Evolutionary conservation across 78 protist genomes (phyloP).

Genomic region (Isochrysis galbana): DNA sequence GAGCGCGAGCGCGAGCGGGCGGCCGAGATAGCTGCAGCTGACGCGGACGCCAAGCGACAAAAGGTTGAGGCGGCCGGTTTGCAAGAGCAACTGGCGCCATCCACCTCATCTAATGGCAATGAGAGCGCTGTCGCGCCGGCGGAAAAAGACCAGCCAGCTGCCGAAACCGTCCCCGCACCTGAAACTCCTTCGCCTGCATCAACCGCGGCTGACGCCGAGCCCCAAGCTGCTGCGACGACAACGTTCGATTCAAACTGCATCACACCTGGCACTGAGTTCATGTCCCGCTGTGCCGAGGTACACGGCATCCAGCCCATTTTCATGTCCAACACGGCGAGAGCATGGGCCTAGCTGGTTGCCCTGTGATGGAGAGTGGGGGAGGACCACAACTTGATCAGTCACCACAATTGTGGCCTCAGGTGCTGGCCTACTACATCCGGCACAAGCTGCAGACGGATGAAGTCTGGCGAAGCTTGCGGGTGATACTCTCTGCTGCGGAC

Average conservation of each 20-base stretch:
- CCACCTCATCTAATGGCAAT: not conserved
- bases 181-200: not conserved
- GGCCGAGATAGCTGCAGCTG: not conserved
- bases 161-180: not conserved
- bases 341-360: too few species aligned
- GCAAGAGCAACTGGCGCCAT: not conserved
- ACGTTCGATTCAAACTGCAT: constrained; percentile 89
- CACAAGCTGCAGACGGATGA: not conserved
- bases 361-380: too few species aligned
- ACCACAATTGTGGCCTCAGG: too few species aligned
- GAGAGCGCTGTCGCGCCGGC: not conserved
- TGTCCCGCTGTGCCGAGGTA: constrained; percentile 65
- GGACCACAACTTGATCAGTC: too few species aligned
- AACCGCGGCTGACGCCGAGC: not conserved
- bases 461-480: constrained; percentile 53
- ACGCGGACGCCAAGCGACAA: not conserved
- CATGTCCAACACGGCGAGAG: too few species aligned
- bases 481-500: constrained; percentile 35
- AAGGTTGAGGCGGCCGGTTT: not conserved
- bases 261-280: constrained; percentile 93
- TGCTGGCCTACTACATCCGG: constrained; percentile 50
- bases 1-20: constrained; percentile 40
- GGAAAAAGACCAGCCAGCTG: too few species aligned
- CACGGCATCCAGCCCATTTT: too few species aligned
- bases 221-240: not conserved